Evolutionary conservation across 2,329 filamentous ascomycete genomes (phyloP).

Genomic region (Zasmidium citrigriseum): DNA sequence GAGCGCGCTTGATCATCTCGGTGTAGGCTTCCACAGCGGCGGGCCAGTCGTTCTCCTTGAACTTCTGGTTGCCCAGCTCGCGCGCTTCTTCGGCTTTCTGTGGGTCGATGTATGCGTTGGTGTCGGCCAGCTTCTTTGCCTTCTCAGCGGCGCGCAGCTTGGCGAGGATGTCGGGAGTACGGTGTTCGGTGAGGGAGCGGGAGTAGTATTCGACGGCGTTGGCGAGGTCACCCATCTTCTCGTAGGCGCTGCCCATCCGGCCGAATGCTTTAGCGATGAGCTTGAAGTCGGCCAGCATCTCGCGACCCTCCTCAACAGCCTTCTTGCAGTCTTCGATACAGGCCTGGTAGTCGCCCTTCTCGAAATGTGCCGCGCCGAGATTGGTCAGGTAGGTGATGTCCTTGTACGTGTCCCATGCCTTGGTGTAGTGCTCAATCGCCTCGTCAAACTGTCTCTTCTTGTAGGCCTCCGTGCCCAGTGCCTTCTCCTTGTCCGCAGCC

Average conservation of each 20-base stretch:
- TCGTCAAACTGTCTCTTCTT: conserved; percentile 98
- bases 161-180: conserved; percentile 86
- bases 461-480: conserved; percentile 88
- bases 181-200: conserved; percentile 92
- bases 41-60: conserved; percentile 96
- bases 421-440: conserved; percentile 90
- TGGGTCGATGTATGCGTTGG: conserved; percentile 81
- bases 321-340: conserved; percentile 84
- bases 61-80: conserved; percentile 91
- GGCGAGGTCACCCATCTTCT: conserved; percentile 79
- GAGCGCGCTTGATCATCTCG: conserved; percentile 96
- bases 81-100: conserved; percentile 93
- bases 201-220: conserved; percentile 88
- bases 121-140: conserved; percentile 73
- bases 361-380: conserved; percentile 87
- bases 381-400: conserved; percentile 99
- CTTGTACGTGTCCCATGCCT: conserved; percentile 92
- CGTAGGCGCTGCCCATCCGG: conserved; percentile 89
- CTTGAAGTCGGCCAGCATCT: conserved; percentile 95
- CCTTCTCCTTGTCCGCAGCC: conserved; percentile 92
- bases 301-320: conserved; percentile 86
- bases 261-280: conserved; percentile 96
- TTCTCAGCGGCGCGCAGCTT: conserved; percentile 93
- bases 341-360: conserved; percentile 91
- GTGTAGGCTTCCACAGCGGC: conserved; percentile 90